Evolutionary conservation across 139 green algal genomes (phyloP), one percentile per base, ranked within the genome.

Genomic region (Eudorina sp.): DNA sequence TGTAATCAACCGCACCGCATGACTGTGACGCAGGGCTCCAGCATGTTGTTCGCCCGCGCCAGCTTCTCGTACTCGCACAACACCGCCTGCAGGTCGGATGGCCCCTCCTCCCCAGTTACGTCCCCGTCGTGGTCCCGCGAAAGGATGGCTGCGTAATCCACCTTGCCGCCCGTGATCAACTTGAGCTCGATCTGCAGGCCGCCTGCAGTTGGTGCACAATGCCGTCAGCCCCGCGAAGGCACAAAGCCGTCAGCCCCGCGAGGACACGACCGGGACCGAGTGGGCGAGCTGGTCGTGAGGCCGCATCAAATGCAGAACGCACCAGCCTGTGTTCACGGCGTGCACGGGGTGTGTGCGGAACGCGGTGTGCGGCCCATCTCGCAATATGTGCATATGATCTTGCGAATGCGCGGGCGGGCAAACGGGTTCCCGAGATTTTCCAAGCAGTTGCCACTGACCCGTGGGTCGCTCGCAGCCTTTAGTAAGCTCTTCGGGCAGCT

Each of bases 41-140:
- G 43, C 41, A 48, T 19, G 0, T n/a, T 14, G 60, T 86, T 86
- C 4, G 4, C n/a, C 14, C 8, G 3, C 25, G 8, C 40, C 60
- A 40, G 58, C 79, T 41, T 19, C 60, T 85, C 58, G 18, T 23
- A 85, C 40, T 58, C 79, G 25, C 38, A 13, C 40, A 85, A 27
- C 5, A 75, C 79, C 40, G 4, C 14, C 16, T 74, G 58, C 79
- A 85, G 79, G 79, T 85, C 79, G 11, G 79, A 85, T 76, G 68
- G 9, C 68, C 21, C 68, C 68, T 7, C 3, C 31, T n/a, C 68
- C 62, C 21, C n/a, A n/a, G n/a, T 16, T 31, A 72, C 27, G 2
- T 3, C 21, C 19, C 62, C 48, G 48, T 55, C 27, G n/a, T n/a
- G 31, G 16, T 72, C 62, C 16, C 27, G 62, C 16, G 62, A 53